phyloP scores from a whole-genome alignment of 495 filamentous ascomycete species.

The Podospora pseudocomata region DNA sequence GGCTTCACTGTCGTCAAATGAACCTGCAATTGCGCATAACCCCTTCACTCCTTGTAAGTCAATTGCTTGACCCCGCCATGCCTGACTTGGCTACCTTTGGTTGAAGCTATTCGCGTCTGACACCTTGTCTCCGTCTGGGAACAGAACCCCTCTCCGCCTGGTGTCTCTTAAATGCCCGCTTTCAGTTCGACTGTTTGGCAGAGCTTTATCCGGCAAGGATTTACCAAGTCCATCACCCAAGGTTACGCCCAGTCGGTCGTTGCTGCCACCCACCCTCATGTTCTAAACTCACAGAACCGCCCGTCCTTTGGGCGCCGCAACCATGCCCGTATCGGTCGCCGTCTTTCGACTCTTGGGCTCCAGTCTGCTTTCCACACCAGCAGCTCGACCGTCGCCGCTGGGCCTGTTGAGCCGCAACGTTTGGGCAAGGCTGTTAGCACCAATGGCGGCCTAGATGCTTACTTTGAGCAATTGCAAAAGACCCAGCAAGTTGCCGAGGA shows the following conservation, averaged over 20 bases:
- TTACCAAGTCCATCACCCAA: conserved; percentile 92
- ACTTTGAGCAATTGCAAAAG: conserved; percentile 84
- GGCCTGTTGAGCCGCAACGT: conserved; percentile 37
- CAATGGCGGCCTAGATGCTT: conserved; percentile 67
- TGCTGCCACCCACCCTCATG: conserved; percentile 81
- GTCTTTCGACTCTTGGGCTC: conserved; percentile 55
- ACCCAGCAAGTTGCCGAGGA: conserved; percentile 44
- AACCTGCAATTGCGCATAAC: conserved; percentile 57
- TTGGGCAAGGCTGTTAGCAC: conserved; percentile 37
- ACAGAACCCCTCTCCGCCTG: conserved; percentile 41
- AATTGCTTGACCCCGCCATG: background rate
- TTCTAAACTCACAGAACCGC: conserved; percentile 67
- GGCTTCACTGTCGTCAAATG: conserved; percentile 62
- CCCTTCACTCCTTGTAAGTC: conserved; percentile 47
- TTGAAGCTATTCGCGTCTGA: conserved; percentile 2
- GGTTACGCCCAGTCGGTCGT: conserved; percentile 97
- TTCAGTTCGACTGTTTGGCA: conserved; percentile 59
- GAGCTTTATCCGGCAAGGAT: conserved; percentile 94
- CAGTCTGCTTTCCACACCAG: conserved; percentile 70
- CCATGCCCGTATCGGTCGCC: conserved; percentile 52
- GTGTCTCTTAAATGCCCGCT: conserved; percentile 58
- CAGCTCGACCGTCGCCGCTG: conserved; percentile 28
- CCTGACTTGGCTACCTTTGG: background rate
- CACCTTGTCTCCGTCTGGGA: background rate
- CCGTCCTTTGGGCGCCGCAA: conserved; percentile 51